phyloP scores from a whole-genome alignment of 1,284 basidiomycete genomes.

The Bondarzewia mesenterica region DNA sequence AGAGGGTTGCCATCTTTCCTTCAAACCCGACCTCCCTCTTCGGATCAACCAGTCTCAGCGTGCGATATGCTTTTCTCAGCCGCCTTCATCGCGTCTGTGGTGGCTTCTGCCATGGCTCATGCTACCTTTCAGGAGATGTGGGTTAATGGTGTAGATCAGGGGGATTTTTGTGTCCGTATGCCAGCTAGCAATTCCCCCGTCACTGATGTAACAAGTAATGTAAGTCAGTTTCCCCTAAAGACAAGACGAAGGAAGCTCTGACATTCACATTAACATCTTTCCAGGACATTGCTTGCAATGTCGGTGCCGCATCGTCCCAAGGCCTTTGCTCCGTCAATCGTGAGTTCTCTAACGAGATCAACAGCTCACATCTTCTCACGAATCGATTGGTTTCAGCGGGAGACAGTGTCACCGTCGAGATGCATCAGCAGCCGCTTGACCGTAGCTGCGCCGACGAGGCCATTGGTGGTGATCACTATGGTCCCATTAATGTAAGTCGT shows the following conservation, averaged over 20 bases:
- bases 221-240: no score
- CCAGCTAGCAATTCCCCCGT: constrained; percentile 41
- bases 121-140: constrained; percentile 48
- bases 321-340: constrained; percentile 34
- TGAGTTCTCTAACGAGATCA: no score
- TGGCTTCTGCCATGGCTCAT: constrained; percentile 35
- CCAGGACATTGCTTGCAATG: constrained; percentile 44
- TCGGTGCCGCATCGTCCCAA: constrained; percentile 21
- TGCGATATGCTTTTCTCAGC: constrained; percentile 21
- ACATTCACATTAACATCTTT: neutral
- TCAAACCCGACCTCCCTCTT: no score
- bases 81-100: constrained; percentile 25
- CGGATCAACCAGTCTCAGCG: no score
- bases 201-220: constrained; percentile 28
- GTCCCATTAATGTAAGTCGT: constrained; percentile 30
- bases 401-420: constrained; percentile 40
- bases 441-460: constrained; percentile 39
- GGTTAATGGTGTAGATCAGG: constrained; percentile 43
- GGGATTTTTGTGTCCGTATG: constrained; percentile 35
- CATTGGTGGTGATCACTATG: constrained; percentile 39
- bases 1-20: no score
- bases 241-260: neutral
- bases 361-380: neutral
- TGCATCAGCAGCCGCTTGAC: constrained; percentile 43
- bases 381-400: constrained; percentile 32